A percentile compares a stretch with the other conserved stretches of the same genome.
Conservation (phyloP, 148 eudicot genomes). For the Dysphania ambrosioides region DNA sequence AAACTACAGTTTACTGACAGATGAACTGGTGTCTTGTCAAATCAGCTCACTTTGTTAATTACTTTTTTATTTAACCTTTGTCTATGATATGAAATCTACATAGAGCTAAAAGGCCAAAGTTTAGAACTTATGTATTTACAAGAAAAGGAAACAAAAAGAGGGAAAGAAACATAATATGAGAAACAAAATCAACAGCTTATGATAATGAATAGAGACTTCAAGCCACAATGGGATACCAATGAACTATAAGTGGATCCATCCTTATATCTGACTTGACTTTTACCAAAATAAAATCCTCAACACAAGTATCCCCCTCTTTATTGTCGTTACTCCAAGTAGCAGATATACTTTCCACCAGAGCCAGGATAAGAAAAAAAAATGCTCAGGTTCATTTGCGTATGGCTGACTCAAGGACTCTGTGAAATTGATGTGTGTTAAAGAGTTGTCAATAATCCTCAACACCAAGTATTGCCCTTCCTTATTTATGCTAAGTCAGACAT, state of each 20-base stretch:
- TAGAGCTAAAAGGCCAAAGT: too few relatives aligned
- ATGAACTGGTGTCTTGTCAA: too few relatives aligned
- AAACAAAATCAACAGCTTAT: not conserved
- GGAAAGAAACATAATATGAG: not conserved
- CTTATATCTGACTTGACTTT: not conserved
- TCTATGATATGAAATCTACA: too few relatives aligned
- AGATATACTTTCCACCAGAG: not conserved
- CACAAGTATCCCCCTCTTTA: not conserved
- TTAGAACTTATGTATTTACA: too few relatives aligned
- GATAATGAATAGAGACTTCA: not conserved
- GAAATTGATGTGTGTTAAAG: not conserved
- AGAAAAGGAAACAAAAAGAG: too few relatives aligned
- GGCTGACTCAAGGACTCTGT: not conserved
- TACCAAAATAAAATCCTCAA: not conserved
- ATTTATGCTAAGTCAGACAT: not conserved
- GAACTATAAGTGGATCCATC: not conserved
- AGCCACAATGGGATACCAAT: not conserved
- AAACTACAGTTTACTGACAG: too few relatives aligned
- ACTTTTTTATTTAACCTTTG: too few relatives aligned
- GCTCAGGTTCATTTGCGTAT: too few relatives aligned
- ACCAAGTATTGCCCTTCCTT: too few relatives aligned
- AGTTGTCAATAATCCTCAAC: too few relatives aligned
- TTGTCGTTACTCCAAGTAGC: too few relatives aligned
- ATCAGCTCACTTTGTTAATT: too few relatives aligned
- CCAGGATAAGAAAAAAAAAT: not conserved